Evolutionary conservation across 2,329 filamentous ascomycete genomes (phyloP).

Genomic region (Pyrenophora graminea): DNA sequence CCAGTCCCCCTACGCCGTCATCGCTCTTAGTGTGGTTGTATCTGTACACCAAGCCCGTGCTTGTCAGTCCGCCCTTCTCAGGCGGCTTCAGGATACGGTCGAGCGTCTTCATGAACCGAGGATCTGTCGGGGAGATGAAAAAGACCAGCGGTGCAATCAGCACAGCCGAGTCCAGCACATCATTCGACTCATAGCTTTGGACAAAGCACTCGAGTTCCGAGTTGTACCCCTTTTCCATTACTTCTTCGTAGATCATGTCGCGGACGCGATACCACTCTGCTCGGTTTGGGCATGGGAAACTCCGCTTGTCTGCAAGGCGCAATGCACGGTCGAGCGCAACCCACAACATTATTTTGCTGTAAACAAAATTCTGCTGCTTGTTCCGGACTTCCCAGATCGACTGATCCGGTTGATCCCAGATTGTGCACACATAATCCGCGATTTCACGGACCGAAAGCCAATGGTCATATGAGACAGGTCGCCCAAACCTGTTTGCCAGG

Average conservation of each 20-base stretch:
- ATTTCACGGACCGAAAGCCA: slow-evolving; percentile 74
- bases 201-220: slow-evolving; percentile 69
- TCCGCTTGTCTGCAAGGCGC: slow-evolving; percentile 74
- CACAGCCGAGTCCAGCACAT: slow-evolving; percentile 73
- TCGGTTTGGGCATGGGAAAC: slow-evolving; percentile 73
- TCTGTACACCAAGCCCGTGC: slow-evolving; percentile 74
- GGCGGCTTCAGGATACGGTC: slow-evolving; percentile 72
- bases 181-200: slow-evolving; percentile 74
- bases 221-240: slow-evolving; percentile 82
- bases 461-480: slow-evolving; percentile 73
- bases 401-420: slow-evolving; percentile 71
- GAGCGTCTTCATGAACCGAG: slow-evolving; percentile 72
- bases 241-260: slow-evolving; percentile 72
- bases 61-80: slow-evolving; percentile 75
- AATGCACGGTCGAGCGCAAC: slow-evolving; percentile 77
- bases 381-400: slow-evolving; percentile 83
- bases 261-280: slow-evolving; percentile 67
- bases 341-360: slow-evolving; percentile 85
- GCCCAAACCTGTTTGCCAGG: slow-evolving; percentile 78
- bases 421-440: slow-evolving; percentile 69
- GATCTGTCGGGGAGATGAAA: slow-evolving; percentile 78
- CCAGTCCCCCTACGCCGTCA: slow-evolving; percentile 73
- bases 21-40: slow-evolving; percentile 72
- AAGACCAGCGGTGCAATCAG: slow-evolving; percentile 79
- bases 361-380: slow-evolving; percentile 75